These are phyloP conservation scores for Daldinia childiae DNA, from an alignment of 495 filamentous ascomycete species.

Conservation along the genomic window DNA sequence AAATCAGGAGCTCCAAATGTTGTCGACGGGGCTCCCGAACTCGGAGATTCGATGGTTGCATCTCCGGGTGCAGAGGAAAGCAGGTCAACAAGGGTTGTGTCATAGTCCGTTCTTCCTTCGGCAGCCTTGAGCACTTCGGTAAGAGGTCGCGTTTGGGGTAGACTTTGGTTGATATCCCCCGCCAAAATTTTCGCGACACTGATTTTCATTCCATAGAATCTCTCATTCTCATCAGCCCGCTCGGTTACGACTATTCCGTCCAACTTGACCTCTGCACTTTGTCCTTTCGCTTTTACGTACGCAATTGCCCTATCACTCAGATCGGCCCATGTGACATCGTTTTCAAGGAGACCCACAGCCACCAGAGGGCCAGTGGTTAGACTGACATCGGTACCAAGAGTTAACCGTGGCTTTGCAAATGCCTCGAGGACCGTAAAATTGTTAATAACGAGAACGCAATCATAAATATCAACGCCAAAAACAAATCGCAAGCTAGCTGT, in stretches of 20 bases:
- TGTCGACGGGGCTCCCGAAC: slow-evolving; percentile 43
- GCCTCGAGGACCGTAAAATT: slow-evolving; percentile 79
- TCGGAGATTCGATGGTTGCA: slow-evolving; percentile 65
- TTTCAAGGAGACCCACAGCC: slow-evolving; percentile 75
- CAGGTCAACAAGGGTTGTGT: slow-evolving; percentile 62
- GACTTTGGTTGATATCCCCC: slow-evolving; percentile 76
- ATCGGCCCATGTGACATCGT: slow-evolving; percentile 71
- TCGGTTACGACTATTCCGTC: slow-evolving; percentile 88
- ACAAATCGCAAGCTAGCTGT: slow-evolving; percentile 88
- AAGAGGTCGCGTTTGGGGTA: slow-evolving; percentile 70
- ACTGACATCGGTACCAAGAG: slow-evolving; percentile 80
- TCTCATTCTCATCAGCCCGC: slow-evolving; percentile 87
- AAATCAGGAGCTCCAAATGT: slow-evolving; percentile 79
- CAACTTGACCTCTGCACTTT: slow-evolving; percentile 82
- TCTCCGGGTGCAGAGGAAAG: slow-evolving; percentile 73
- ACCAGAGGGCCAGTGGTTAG: slow-evolving; percentile 84
- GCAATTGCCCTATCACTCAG: slow-evolving; percentile 76
- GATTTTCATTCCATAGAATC: slow-evolving; percentile 80
- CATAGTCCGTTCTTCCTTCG: slow-evolving; percentile 79
- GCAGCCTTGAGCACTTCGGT: slow-evolving; percentile 85
- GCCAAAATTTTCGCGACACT: slow-evolving; percentile 82
- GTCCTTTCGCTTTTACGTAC: slow-evolving; percentile 87
- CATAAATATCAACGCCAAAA: slow-evolving; percentile 91
- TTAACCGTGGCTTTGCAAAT: slow-evolving; percentile 79
- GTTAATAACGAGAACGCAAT: slow-evolving; percentile 91